Evolutionary conservation across 768 basidiomycete genomes (phyloP).

Genomic region (Rhizopogon vesiculosus): DNA sequence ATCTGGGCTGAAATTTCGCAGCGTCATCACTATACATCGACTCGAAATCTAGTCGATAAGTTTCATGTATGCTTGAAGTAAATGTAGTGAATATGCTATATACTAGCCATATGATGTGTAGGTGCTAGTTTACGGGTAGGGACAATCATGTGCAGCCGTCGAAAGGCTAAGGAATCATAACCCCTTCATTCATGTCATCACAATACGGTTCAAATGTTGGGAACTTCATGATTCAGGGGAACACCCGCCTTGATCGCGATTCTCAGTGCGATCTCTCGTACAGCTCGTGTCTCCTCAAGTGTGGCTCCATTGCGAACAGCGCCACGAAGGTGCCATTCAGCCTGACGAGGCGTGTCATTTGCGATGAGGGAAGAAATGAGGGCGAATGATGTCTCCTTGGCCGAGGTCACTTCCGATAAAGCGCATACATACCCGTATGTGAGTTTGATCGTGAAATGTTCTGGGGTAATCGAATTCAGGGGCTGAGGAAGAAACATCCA

Average conservation of each 20-base stretch:
- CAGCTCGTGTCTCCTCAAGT: constrained; percentile 47
- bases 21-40: constrained; percentile 33
- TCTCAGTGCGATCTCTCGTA: constrained; percentile 50
- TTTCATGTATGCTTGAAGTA: too few relatives aligned
- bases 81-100: too few relatives aligned
- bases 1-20: constrained; percentile 36
- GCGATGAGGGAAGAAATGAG: constrained; percentile 61
- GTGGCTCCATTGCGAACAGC: constrained; percentile 53
- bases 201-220: constrained; percentile 30
- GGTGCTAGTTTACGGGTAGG: too few relatives aligned
- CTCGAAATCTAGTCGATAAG: too few relatives aligned
- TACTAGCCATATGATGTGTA: too few relatives aligned
- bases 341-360: constrained; percentile 57
- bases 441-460: constrained; percentile 48
- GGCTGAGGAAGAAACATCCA: neutral
- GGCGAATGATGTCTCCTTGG: constrained; percentile 54
- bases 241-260: constrained; percentile 45
- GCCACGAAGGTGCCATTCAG: constrained; percentile 60
- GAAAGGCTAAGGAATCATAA: too few relatives aligned
- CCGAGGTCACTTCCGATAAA: constrained; percentile 39
- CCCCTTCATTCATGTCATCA: neutral
- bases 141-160: too few relatives aligned
- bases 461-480: constrained; percentile 25
- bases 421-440: constrained; percentile 57
- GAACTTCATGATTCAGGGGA: constrained; percentile 49